Conservation (phyloP, 768 basidiomycete species). For the Boletus sensibilis region DNA sequence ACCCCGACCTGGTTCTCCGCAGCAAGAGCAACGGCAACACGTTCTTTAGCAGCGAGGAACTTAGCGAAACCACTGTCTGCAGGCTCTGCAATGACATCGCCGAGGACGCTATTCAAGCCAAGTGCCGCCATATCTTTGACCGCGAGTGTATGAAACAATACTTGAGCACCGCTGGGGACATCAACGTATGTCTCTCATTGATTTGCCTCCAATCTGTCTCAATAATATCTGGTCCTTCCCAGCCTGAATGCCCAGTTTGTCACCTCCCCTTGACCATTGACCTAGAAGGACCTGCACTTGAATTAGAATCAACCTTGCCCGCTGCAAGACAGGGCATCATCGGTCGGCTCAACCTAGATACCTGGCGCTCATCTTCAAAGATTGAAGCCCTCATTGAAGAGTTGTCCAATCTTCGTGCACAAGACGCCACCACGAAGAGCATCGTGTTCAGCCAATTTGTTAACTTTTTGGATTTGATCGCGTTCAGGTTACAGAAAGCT, state of each 20-base stretch:
- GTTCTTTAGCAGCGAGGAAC: constrained; percentile 54
- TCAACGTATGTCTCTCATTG: constrained; percentile 45
- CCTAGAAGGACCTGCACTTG: constrained; percentile 89
- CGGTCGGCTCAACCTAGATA: constrained; percentile 82
- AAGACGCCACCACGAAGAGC: constrained; percentile 92
- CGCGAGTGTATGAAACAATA: constrained; percentile 96
- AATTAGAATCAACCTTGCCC: constrained; percentile 59
- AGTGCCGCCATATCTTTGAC: constrained; percentile 93
- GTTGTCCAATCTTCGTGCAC: constrained; percentile 73
- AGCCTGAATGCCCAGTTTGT: constrained; percentile 95
- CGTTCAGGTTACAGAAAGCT: constrained; percentile 85
- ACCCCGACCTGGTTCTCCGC: constrained; percentile 89
- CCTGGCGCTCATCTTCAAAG: constrained; percentile 95
- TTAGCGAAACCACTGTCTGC: constrained; percentile 81
- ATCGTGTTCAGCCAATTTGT: constrained; percentile 97
- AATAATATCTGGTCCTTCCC: background rate
- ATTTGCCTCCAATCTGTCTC: background rate
- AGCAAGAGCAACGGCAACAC: constrained; percentile 74
- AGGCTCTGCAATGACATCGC: constrained; percentile 96
- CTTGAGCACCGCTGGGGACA: constrained; percentile 69
- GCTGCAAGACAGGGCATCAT: constrained; percentile 84
- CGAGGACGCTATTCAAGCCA: constrained; percentile 94
- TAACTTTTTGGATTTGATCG: constrained; percentile 89
- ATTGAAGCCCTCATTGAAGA: constrained; percentile 97
- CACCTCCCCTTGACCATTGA: constrained; percentile 92